Evolutionary conservation across 345 rosid genomes (phyloP).

Genomic region (Eutrema yunnanense): DNA sequence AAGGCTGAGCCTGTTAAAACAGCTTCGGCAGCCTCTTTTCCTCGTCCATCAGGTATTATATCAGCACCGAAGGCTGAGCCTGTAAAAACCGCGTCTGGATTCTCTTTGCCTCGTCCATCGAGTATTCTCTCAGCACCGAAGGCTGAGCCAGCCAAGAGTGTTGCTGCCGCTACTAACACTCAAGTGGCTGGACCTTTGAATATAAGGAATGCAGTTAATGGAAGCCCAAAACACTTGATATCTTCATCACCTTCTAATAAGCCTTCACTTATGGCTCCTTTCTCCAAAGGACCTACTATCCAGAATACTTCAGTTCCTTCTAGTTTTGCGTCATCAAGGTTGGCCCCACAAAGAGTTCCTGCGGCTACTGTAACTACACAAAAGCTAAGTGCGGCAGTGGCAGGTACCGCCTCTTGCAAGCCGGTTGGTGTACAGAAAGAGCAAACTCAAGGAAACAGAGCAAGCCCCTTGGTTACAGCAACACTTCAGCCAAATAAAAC

Average conservation of each 20-base stretch:
- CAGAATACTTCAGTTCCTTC: constrained; percentile 32
- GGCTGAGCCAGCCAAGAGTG: constrained; percentile 19
- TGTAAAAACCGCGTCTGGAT: constrained; percentile 33
- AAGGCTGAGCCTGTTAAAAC: background rate
- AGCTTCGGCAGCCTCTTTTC: constrained; percentile 34
- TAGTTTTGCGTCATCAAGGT: constrained; percentile 17
- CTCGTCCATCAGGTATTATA: background rate
- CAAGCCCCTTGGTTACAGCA: constrained; percentile 10
- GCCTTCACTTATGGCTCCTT: constrained; percentile 31
- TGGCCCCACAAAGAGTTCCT: constrained; percentile 26
- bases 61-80: constrained; percentile 5
- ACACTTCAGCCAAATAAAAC: constrained; percentile 23
- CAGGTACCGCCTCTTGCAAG: constrained; percentile 20
- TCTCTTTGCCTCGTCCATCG: constrained; percentile 37
- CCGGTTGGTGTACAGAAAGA: constrained; percentile 20
- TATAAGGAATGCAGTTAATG: constrained; percentile 33
- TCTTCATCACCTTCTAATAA: constrained; percentile 27
- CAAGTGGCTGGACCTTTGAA: constrained; percentile 29
- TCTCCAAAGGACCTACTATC: constrained; percentile 32
- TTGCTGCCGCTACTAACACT: constrained; percentile 19
- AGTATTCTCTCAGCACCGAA: constrained; percentile 10
- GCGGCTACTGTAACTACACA: constrained; percentile 18
- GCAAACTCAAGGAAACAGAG: constrained; percentile 28
- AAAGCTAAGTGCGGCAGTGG: constrained; percentile 29
- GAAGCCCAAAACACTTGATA: constrained; percentile 19